Evolutionary conservation across 208 protist species (phyloP), one percentile per base, ranked within the genome.

Genomic region (Zelonia costaricensis): DNA sequence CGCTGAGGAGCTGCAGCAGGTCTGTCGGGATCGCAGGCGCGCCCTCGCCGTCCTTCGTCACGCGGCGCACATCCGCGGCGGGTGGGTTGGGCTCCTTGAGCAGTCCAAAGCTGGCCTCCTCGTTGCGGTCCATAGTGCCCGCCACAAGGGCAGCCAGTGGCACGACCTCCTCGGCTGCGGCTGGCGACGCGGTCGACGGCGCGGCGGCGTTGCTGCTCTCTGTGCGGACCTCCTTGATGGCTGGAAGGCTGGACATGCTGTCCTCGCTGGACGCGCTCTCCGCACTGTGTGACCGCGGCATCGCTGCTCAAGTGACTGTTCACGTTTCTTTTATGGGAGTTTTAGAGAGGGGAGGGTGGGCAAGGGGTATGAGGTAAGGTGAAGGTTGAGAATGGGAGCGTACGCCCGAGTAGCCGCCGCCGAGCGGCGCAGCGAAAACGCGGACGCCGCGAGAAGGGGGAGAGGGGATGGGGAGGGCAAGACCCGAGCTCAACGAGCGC

Each of bases 71-170:
- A 43, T 72, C 60, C 2, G 59, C 51, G 9, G 70, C 52, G 36
- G 89, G 89, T 36, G 89, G 66, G 1, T 62, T 71, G 5, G 89
- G 89, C 71, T 95, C 86, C 76, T 84, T 85, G 22, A 95, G 61
- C 12, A 95, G 55, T 9, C 86, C 89, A 43, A 85, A 74, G 23
- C 54, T 72, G 8, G 86, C 82, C 71, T 95, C 89, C 31, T 58
- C 35, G 28, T 47, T 67, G 49, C 83, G 85, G 52, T 89, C 78
- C 42, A 87, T 75, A 38, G 81, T 66, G 1, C 72, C 67, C 2
- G 81, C 81, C 51, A 77, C 75, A 0, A 94, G 43, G 6, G 85
- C 76, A 1, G 88, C 66, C 13, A 94, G 58, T 13, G 88, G 78
- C 15, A 94, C 81, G 30, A 87, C 65, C 48, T 89, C 81, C 54